phyloP scores from a whole-genome alignment of 2,329 filamentous ascomycete genomes.

The Dryadomyces quercus-mongolicae region DNA sequence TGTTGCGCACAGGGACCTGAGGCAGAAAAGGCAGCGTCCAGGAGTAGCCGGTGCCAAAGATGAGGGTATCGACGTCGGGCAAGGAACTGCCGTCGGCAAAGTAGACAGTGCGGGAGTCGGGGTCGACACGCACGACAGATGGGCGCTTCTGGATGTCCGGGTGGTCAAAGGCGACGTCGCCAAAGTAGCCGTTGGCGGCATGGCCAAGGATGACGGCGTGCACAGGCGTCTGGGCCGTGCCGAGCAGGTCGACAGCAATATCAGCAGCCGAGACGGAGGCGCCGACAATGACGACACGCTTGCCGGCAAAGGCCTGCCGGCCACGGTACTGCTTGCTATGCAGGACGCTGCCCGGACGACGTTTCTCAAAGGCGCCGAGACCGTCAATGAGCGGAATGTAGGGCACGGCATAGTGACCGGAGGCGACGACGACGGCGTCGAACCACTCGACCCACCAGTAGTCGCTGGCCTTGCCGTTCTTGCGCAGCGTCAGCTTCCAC shows the following conservation, averaged over 20 bases:
- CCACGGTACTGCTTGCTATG: constrained; percentile 62
- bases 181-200: constrained; percentile 17
- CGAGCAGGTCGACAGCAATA: constrained; percentile 38
- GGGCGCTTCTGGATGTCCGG: constrained; percentile 12
- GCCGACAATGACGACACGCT: constrained; percentile 39
- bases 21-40: constrained; percentile 53
- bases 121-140: constrained; percentile 7
- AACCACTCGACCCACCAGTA: constrained; percentile 51
- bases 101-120: constrained; percentile 36
- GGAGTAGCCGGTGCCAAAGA: constrained; percentile 55
- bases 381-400: constrained; percentile 35
- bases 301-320: constrained; percentile 26
- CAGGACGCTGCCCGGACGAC: constrained; percentile 34
- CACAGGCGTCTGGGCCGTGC: constrained; percentile 12
- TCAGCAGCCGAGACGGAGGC: constrained; percentile 38
- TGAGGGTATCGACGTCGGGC: constrained; percentile 44
- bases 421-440: constrained; percentile 54
- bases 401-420: constrained; percentile 54
- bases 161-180: constrained; percentile 28
- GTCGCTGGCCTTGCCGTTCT: constrained; percentile 20
- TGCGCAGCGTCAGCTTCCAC: constrained; percentile 41
- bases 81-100: constrained; percentile 43
- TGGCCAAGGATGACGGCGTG: constrained; percentile 16
- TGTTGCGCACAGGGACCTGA: constrained; percentile 35
- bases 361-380: constrained; percentile 27